Evolutionary conservation across 768 basidiomycete genomes (phyloP).

Genomic region (Inosperma sp.): DNA sequence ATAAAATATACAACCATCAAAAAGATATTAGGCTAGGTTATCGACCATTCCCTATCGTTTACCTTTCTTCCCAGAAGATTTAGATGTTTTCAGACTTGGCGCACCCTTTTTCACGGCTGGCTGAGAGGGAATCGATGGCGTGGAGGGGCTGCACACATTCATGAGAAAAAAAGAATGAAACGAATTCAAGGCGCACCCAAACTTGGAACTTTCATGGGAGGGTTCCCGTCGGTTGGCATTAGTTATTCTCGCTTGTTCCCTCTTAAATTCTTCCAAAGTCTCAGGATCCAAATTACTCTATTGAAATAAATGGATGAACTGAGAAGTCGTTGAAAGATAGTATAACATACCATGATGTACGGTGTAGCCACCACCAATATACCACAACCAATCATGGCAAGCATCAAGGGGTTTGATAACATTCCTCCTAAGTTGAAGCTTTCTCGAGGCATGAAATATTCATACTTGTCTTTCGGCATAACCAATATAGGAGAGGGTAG

Average conservation of each 20-base stretch:
- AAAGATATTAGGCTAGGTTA: not conserved
- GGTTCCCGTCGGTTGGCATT: slow-evolving; percentile 55
- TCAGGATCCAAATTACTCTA: slow-evolving; percentile 79
- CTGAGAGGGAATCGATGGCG: too few relatives aligned
- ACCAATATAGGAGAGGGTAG: slow-evolving; percentile 62
- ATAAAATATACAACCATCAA: too few relatives aligned
- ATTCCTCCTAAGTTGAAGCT: slow-evolving; percentile 72
- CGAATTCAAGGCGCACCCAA: slow-evolving; percentile 9
- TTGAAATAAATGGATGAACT: slow-evolving; percentile 9
- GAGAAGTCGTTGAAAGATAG: not conserved
- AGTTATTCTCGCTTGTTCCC: slow-evolving; percentile 54
- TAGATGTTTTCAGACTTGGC: too few relatives aligned
- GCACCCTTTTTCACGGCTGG: too few relatives aligned
- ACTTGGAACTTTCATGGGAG: slow-evolving; percentile 45
- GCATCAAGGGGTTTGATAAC: slow-evolving; percentile 82
- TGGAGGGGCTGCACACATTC: too few relatives aligned
- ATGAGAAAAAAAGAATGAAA: too few relatives aligned
- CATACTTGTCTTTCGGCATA: slow-evolving; percentile 48
- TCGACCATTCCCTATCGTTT: slow-evolving; percentile 26
- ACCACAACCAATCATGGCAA: slow-evolving; percentile 67
- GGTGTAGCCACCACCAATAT: slow-evolving; percentile 69
- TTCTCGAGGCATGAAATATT: slow-evolving; percentile 64
- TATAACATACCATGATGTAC: slow-evolving; percentile 59
- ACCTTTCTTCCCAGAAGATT: slow-evolving; percentile 32
- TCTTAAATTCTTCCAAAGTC: slow-evolving; percentile 57